Evolutionary conservation across 2,329 filamentous ascomycete species (phyloP), one percentile per base, ranked within the genome.

Genomic region (Pezicula rhizophila): DNA sequence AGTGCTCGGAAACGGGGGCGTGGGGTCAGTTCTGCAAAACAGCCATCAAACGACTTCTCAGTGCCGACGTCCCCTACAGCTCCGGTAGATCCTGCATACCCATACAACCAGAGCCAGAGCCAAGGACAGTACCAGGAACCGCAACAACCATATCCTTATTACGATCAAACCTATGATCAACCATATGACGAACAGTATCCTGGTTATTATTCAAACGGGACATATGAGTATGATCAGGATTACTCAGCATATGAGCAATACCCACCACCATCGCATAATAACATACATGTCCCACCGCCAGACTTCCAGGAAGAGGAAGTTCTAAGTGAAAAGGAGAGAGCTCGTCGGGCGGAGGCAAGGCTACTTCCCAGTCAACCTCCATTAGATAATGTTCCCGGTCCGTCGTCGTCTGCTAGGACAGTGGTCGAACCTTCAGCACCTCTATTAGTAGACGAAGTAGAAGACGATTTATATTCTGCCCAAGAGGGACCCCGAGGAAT

Each of bases 351-450:
- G 37, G 91, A 96, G 68, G 79, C 85, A 56, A 79, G 84, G 42
- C 70, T 96, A 5, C 68, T 96, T 18, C 92, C 92, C 2, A 96
- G 90, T 61, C 83, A 84, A 59, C 91, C 88, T 12, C 78, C 86
- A 66, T 64, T 70, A 31, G 58, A 65, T 11, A 66, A 70, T 48
- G 65, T 67, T 26, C 70, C 67, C 8, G 65, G 65, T 0, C 69
- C 73, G 8, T 78, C 77, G 6, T 67, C 68, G 17, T 48, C 28
- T 12, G 28, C 56, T 48, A 44, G 51, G 47, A 49, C 60, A 57
- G 42, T 59, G 58, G n/a, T 61, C 57, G 70, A 71, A 14, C 70
- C 71, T 5, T 62, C 68, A 10, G 64, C 71, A 8, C 62, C 67
- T 14, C 46, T 51, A 3, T 8, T n/a, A 17, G 14, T 40, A 4